Evolutionary conservation across 2,329 filamentous ascomycete genomes (phyloP), one percentile per base, ranked within the genome.

Genomic region (Colletotrichum cordylinicola): DNA sequence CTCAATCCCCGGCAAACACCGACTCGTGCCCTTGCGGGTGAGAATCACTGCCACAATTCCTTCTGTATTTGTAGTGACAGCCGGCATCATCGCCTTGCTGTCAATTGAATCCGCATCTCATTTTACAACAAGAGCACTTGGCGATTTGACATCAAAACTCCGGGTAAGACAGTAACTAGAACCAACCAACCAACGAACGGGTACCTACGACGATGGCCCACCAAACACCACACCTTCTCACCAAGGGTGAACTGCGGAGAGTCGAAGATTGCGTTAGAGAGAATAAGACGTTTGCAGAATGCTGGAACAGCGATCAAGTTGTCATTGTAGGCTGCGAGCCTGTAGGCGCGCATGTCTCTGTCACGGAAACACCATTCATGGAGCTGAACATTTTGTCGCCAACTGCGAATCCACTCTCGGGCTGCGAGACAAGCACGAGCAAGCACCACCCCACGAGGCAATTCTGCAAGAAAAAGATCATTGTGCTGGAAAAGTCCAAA

Each of bases 361-460:
- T 52, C 6, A 52, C 43, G 43, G 43, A 52, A 52, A 52, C 43
- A 6, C 43, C 43, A 6, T 52, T 21, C 10, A 52, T 52, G n/a
- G 43, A 52, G 43, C 43, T 52, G n/a, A n/a, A 52, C n/a, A 52
- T 52, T 0, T 6, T 52, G 2, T 52, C 43, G 43, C 43, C 43
- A 21, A 52, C 12, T 52, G 43, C 43, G n/a, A 52, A 52, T 21
- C 43, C 43, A 52, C 10, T 52, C 6, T 21, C n/a, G 43, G 43
- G 43, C n/a, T 52, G 4, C 43, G 21, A 52, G 2, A 4, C n/a
- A 6, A 21, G 0, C 0, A 52, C 43, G 3, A 21, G 0, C 0
- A 52, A 52, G 12, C 43, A 52, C 4, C n/a, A 52, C n/a, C 43
- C 43, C 10, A 52, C 43, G 13, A 52, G n/a, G 43, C 43, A 52